phyloP scores from a whole-genome alignment of 75 land plant species.

The Cunninghamia lanceolata region DNA sequence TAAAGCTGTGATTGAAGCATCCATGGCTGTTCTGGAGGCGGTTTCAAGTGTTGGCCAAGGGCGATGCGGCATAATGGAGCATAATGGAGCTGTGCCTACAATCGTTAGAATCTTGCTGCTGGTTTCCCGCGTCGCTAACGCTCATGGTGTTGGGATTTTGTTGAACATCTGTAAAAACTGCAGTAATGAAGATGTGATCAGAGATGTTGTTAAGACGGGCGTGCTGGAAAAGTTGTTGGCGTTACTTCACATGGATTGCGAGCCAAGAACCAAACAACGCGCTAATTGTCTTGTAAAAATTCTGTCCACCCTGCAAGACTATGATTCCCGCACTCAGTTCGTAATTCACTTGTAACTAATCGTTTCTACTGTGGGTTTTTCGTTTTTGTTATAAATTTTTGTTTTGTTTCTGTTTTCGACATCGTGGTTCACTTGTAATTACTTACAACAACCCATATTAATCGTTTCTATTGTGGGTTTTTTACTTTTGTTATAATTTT shows the following conservation, averaged over 20 bases:
- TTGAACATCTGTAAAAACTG: slow-evolving; percentile 18
- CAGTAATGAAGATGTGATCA: slow-evolving; percentile 7
- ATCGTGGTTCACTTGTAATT: too few species aligned
- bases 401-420: too few species aligned
- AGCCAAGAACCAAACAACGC: slow-evolving; percentile 25
- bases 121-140: slow-evolving; percentile 24
- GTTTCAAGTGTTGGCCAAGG: slow-evolving; percentile 50
- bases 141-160: slow-evolving; percentile 17
- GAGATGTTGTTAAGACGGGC: slow-evolving; percentile 40
- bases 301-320: not conserved
- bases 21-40: slow-evolving; percentile 27
- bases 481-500: too few species aligned
- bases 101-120: slow-evolving; percentile 24
- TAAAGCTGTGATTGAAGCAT: not conserved
- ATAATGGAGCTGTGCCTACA: slow-evolving; percentile 25
- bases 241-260: slow-evolving; percentile 50
- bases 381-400: too few species aligned
- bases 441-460: too few species aligned
- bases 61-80: slow-evolving; percentile 34
- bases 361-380: too few species aligned
- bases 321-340: not conserved
- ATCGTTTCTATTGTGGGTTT: too few species aligned
- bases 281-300: slow-evolving; percentile 44
- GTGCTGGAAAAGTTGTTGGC: slow-evolving; percentile 39
- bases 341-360: not conserved